Base-by-base conservation (phyloP, 2,329 filamentous ascomycete species). In the Beauveria brongniartii region DNA sequence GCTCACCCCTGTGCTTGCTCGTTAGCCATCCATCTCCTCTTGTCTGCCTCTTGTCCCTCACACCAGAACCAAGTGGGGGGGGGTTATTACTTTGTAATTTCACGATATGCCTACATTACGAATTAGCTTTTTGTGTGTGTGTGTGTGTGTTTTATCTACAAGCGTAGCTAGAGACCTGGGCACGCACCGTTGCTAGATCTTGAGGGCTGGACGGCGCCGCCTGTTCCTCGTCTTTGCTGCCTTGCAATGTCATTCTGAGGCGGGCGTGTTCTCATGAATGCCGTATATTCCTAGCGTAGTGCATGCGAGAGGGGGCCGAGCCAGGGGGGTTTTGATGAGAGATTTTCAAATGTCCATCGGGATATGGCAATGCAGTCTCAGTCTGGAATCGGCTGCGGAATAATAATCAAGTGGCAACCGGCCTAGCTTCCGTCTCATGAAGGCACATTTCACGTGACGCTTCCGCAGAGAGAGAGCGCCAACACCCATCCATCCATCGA, bases 1-100 rank as follows among this genome's bases (percentile, higher is more conserved):
- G 78, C 63, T 85, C 82, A 65, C 82, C 82, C 66, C 80, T 83
- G 63, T 61, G 6, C 3, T 22, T 26, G 8, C 4, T 28, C 8
- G 16, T 57, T 40, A 63, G 37, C 41, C 8, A 18, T 28, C 12
- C 4, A 34, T 34, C 30, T 41, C 5, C n/a, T 61, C 34, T 55
- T 48, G 1, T 55, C 28, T 46, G 3, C 8, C 40, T 47, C 24
- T 55, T 22, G n/a, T 22, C 28, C 18, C 18, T 46, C n/a, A 20
- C 20, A 24, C 20, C 20, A 10, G 24, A 6, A 9, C 5, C 14
- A 28, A n/a, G 47, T 16, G 24, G 9, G 5, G n/a, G 20, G 24
- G 46, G n/a, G 20, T n/a, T 24, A 43, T 40, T 64, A 67, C 66
- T 64, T 66, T 6, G 61, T 61, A 10, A 67, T 47, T 8, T 67